phyloP scores from a whole-genome alignment of 257 asterid species.

The Marsdenia floribunda region DNA sequence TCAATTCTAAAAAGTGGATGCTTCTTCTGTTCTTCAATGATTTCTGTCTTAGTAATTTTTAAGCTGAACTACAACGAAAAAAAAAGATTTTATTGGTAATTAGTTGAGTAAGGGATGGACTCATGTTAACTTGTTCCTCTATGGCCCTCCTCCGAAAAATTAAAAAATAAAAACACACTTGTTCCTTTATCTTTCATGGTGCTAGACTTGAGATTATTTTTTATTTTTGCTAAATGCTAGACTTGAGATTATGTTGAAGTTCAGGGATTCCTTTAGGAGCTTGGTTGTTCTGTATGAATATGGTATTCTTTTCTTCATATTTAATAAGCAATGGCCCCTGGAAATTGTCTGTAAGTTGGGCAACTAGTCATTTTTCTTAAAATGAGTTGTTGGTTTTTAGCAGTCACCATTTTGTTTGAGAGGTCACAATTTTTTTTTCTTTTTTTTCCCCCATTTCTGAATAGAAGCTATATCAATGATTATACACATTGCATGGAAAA shows the following conservation, averaged over 20 bases:
- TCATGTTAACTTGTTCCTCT: slow-evolving; percentile 9
- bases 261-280: slow-evolving; percentile 25
- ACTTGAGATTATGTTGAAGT: slow-evolving; percentile 13
- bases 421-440: neutral
- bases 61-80: neutral
- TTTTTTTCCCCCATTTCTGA: neutral
- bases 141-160: neutral
- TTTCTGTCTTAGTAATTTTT: neutral
- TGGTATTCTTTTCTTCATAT: slow-evolving; percentile 17
- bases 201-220: slow-evolving; percentile 17
- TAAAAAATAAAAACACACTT: neutral
- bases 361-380: neutral
- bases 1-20: neutral
- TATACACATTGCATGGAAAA: neutral
- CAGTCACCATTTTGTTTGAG: neutral
- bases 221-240: too few species aligned
- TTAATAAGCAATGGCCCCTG: neutral
- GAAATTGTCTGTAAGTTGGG: neutral
- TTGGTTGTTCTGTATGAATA: neutral
- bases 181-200: slow-evolving; percentile 3
- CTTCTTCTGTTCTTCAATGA: neutral
- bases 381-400: neutral
- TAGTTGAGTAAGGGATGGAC: neutral
- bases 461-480: neutral
- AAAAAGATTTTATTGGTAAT: neutral